phyloP scores from a whole-genome alignment of 2,329 filamentous ascomycete genomes.

The Neofusicoccum umdonicola region DNA sequence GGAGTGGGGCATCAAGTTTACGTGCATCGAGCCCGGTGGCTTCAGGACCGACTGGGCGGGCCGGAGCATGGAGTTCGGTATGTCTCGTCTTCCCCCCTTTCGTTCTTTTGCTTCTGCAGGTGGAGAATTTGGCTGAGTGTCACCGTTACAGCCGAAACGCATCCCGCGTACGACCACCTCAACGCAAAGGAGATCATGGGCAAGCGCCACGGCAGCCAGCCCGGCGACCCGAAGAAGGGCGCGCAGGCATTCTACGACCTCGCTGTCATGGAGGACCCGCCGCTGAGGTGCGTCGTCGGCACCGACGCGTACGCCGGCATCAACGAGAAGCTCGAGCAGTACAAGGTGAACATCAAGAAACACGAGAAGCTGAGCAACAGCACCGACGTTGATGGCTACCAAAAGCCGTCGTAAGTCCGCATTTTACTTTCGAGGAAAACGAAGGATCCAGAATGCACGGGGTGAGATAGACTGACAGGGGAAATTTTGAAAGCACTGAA shows the following conservation, averaged over 20 bases:
- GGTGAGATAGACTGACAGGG: no score
- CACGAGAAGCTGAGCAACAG: conserved; percentile 52
- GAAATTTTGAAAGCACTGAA: no score
- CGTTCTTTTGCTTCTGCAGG: no score
- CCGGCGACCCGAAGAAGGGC: conserved; percentile 52
- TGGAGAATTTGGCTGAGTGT: not conserved
- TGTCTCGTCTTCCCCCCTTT: not conserved
- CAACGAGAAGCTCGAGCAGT: conserved; percentile 51
- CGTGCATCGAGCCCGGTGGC: conserved; percentile 46
- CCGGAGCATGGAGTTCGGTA: conserved; percentile 39
- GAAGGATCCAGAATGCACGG: no score
- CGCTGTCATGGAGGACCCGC: conserved; percentile 52
- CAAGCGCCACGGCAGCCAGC: conserved; percentile 43
- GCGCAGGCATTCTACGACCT: conserved; percentile 55
- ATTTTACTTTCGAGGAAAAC: no score
- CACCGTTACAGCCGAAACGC: not conserved
- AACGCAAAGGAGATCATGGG: conserved; percentile 43
- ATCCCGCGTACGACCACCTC: conserved; percentile 50
- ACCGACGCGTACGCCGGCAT: conserved; percentile 53
- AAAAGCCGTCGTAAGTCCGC: conserved; percentile 18
- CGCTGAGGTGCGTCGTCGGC: conserved; percentile 53
- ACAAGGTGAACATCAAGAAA: conserved; percentile 48
- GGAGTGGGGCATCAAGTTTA: conserved; percentile 44
- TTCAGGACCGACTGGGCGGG: conserved; percentile 49
- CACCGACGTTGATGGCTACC: conserved; percentile 46